phyloP scores from a whole-genome alignment of 805 yeast genomes.

The Barnettozyma californica region DNA sequence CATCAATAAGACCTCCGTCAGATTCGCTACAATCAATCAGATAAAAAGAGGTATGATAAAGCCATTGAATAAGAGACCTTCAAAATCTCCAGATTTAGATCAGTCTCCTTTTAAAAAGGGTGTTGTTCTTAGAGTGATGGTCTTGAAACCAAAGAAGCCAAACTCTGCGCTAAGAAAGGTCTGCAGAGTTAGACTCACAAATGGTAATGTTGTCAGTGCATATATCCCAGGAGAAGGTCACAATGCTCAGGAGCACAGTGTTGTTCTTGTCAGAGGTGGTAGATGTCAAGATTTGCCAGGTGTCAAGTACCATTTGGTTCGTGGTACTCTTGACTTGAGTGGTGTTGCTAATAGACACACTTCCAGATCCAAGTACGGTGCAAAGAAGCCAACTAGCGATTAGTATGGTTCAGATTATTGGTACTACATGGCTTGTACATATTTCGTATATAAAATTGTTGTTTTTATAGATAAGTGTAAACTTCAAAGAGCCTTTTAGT shows the following conservation, averaged over 20 bases:
- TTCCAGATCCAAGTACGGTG: constrained; percentile 91
- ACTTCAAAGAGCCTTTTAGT: no score
- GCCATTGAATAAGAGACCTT: constrained; percentile 40
- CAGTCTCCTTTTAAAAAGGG: constrained; percentile 87
- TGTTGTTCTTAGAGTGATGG: constrained; percentile 90
- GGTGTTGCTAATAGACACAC: constrained; percentile 93
- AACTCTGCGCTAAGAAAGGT: constrained; percentile 98
- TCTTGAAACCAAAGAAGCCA: constrained; percentile 95
- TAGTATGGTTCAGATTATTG: no score
- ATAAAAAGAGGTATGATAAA: constrained; percentile 61
- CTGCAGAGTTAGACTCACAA: constrained; percentile 87
- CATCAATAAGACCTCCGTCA: constrained; percentile 15
- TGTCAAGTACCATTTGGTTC: constrained; percentile 86
- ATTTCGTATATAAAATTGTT: background rate
- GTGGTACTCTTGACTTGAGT: constrained; percentile 90
- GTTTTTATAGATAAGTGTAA: background rate
- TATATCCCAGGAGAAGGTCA: constrained; percentile 99
- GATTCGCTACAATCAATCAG: constrained; percentile 70
- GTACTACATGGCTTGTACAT: constrained; percentile 10
- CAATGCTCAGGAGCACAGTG: constrained; percentile 96
- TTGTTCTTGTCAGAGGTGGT: constrained; percentile 96
- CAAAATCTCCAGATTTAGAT: constrained; percentile 78
- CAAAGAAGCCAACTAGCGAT: constrained; percentile 65
- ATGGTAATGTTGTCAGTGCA: constrained; percentile 84
- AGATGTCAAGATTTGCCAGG: constrained; percentile 98